A percentile compares a stretch with the other conserved stretches of the same genome.
Evolutionary conservation across 306 rosid species (phyloP).

Genomic region (Betula pendula): DNA sequence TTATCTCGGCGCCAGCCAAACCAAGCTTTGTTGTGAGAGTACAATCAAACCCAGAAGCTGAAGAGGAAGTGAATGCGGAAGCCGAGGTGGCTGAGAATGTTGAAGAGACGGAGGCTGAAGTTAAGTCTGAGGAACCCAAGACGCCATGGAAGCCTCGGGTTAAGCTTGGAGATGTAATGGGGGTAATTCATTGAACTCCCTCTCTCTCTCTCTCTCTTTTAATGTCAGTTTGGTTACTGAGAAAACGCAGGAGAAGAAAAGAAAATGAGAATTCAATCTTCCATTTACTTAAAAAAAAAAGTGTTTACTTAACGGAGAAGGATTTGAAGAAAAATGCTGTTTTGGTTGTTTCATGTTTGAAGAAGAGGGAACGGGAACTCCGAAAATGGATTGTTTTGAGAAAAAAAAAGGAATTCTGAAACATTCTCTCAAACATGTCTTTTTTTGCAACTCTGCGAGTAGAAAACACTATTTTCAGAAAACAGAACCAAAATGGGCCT

Average conservation of each 20-base stretch:
- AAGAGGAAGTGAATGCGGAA: constrained; percentile 32
- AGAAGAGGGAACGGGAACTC: background rate
- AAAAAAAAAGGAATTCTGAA: background rate
- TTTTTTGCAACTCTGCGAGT: background rate
- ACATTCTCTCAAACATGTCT: background rate
- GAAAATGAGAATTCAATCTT: background rate
- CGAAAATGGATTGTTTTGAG: background rate
- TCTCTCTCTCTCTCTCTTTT: background rate
- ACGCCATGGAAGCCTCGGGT: constrained; percentile 65
- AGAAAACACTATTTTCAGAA: background rate
- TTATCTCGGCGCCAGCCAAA: constrained; percentile 30
- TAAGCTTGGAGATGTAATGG: constrained; percentile 95
- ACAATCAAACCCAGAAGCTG: constrained; percentile 51
- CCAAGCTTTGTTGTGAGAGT: constrained; percentile 55
- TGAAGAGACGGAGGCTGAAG: constrained; percentile 41
- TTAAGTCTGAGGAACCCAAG: constrained; percentile 40
- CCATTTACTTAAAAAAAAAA: background rate
- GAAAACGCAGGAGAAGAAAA: background rate
- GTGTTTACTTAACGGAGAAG: background rate
- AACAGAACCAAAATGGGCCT: background rate
- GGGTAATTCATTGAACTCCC: constrained; percentile 52
- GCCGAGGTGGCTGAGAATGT: constrained; percentile 29
- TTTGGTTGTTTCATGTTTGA: background rate
- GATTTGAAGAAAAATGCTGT: background rate
- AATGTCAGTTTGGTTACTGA: constrained; percentile 4